phyloP scores from a whole-genome alignment of 495 filamentous ascomycete species.

The Penicillium dipodomyicola region DNA sequence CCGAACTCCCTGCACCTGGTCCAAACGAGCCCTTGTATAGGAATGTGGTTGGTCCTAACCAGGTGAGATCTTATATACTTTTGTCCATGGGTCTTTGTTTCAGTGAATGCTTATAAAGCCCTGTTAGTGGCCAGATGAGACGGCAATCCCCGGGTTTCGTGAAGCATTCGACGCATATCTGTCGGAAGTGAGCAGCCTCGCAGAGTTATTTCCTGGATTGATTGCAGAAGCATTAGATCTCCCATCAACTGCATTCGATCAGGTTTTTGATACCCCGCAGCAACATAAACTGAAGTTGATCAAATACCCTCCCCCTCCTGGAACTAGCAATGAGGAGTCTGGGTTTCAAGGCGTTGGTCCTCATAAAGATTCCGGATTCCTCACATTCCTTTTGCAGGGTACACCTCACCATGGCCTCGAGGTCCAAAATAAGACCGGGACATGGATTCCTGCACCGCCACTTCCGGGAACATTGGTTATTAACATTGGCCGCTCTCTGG shows the following conservation, averaged over 20 bases:
- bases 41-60: constrained; percentile 78
- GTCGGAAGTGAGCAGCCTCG: constrained; percentile 63
- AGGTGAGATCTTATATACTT: constrained; percentile 26
- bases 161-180: constrained; percentile 72
- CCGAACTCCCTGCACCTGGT: constrained; percentile 65
- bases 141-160: constrained; percentile 69
- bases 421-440: constrained; percentile 78
- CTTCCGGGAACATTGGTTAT: constrained; percentile 66
- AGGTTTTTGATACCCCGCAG: constrained; percentile 70
- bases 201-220: constrained; percentile 73
- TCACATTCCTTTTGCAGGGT: constrained; percentile 83
- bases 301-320: constrained; percentile 69
- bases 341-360: constrained; percentile 70
- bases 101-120: background rate
- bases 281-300: constrained; percentile 91
- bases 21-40: constrained; percentile 67
- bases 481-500: constrained; percentile 88
- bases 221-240: constrained; percentile 87
- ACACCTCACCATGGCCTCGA: constrained; percentile 78
- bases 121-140: constrained; percentile 70
- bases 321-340: constrained; percentile 10
- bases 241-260: constrained; percentile 66
- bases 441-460: constrained; percentile 67
- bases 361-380: constrained; percentile 91
- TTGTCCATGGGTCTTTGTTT: background rate